Percentiles rank a stretch among this genome's conserved stretches.
Evolutionary conservation across 176 grass and related monocot genomes (phyloP).

Genomic region (Saccharum spontaneum): DNA sequence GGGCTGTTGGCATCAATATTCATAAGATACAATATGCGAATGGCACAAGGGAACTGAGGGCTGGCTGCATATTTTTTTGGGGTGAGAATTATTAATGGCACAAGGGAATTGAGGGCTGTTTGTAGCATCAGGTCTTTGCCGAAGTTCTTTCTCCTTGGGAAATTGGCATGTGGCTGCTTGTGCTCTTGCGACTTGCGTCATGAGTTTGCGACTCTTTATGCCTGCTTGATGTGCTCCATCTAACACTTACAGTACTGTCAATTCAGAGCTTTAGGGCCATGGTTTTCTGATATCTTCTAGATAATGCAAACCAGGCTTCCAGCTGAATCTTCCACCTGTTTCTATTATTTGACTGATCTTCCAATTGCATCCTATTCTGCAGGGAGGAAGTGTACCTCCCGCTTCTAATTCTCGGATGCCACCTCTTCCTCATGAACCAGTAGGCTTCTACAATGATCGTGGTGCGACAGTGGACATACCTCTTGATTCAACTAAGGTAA

Average conservation of each 20-base stretch:
- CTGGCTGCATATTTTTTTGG: background rate
- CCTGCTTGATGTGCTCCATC: background rate
- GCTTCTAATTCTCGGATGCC: constrained; percentile 85
- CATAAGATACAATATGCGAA: background rate
- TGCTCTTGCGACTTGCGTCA: no score
- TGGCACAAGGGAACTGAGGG: background rate
- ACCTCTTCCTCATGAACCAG: constrained; percentile 87
- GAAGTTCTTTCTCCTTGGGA: background rate
- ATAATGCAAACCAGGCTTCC: background rate
- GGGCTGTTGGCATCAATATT: background rate
- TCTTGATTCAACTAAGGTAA: constrained; percentile 71
- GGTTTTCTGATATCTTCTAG: background rate
- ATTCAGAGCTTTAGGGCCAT: background rate
- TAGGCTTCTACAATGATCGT: constrained; percentile 88
- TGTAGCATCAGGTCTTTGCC: background rate
- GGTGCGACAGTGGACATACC: constrained; percentile 74
- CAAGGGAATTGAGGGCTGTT: background rate
- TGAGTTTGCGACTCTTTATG: background rate
- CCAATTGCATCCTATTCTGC: background rate
- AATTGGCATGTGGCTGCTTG: background rate
- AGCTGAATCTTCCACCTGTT: background rate
- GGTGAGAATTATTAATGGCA: background rate
- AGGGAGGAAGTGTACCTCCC: constrained; percentile 68
- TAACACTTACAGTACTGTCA: background rate
- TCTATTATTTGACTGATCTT: constrained; percentile 15